Evolutionary conservation across 768 basidiomycete genomes (phyloP).

Genomic region (Suillus variegatus): DNA sequence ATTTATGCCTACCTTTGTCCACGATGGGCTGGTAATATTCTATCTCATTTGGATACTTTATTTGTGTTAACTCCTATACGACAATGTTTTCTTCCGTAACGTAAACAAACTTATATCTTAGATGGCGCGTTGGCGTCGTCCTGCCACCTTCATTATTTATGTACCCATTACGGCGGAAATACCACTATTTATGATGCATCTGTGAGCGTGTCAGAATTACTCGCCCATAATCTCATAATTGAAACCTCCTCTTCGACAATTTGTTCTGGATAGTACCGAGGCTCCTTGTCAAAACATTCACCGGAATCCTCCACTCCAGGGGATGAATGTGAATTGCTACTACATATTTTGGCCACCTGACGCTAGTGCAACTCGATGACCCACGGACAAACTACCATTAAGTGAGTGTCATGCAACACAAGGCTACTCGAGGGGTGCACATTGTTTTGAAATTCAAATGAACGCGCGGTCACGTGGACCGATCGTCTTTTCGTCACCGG

Average conservation of each 20-base stretch:
- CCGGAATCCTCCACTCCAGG: not conserved
- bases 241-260: not conserved
- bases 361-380: not conserved
- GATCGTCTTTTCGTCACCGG: conserved; percentile 23
- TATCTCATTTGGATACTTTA: conserved; percentile 2
- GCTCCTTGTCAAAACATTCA: not conserved
- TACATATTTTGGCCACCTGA: not conserved
- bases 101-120: conserved; percentile 5
- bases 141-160: conserved; percentile 6
- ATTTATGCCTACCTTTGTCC: conserved; percentile 8
- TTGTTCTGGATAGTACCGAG: not conserved
- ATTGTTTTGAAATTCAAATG: not conserved
- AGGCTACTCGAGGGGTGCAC: not conserved
- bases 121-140: not conserved
- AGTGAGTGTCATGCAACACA: no score
- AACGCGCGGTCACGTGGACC: conserved; percentile 7
- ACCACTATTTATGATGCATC: not conserved
- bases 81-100: conserved; percentile 3
- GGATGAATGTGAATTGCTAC: not conserved
- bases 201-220: not conserved
- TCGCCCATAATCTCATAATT: not conserved
- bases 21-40: not conserved
- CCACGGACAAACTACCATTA: no score
- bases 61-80: conserved; percentile 6
- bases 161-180: not conserved